Percentiles rank a stretch among this genome's conserved stretches.
Conservation (phyloP, 2,329 filamentous ascomycete genomes). For the Nemania sp. region DNA sequence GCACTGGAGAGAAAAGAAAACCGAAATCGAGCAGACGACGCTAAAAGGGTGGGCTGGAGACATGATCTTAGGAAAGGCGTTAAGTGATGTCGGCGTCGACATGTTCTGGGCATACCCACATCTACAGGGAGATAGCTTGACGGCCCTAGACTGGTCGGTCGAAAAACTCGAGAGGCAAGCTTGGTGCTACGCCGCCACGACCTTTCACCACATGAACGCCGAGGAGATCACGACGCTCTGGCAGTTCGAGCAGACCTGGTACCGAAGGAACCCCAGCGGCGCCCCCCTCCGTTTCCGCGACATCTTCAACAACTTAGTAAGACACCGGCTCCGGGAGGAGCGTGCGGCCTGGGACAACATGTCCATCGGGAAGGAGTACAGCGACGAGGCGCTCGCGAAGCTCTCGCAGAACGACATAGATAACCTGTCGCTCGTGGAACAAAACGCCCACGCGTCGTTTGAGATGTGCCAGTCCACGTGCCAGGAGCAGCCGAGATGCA, state of each 20-base stretch:
- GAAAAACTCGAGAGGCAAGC: slow-evolving; percentile 39
- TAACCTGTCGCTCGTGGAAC: slow-evolving; percentile 36
- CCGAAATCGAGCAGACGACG: slow-evolving; percentile 36
- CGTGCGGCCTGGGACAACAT: slow-evolving; percentile 41
- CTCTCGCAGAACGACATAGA: slow-evolving; percentile 34
- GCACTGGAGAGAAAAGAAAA: slow-evolving; percentile 31
- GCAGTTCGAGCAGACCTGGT: slow-evolving; percentile 41
- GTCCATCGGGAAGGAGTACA: slow-evolving; percentile 40
- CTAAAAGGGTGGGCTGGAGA: slow-evolving; percentile 41
- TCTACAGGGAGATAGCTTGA: slow-evolving; percentile 40
- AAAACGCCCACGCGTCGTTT: slow-evolving; percentile 38
- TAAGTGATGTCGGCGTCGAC: slow-evolving; percentile 35
- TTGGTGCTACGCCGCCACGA: slow-evolving; percentile 43
- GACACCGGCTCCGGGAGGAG: slow-evolving; percentile 35
- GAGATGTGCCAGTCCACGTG: slow-evolving; percentile 40
- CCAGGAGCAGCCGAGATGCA: slow-evolving; percentile 37
- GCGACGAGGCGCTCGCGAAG: slow-evolving; percentile 37
- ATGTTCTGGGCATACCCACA: slow-evolving; percentile 43
- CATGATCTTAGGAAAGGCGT: slow-evolving; percentile 40
- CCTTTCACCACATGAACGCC: slow-evolving; percentile 42
- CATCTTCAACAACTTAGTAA: slow-evolving; percentile 40
- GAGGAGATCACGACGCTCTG: slow-evolving; percentile 40
- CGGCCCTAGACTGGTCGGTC: slow-evolving; percentile 39
- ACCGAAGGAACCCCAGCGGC: slow-evolving; percentile 30
- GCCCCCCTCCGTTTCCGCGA: slow-evolving; percentile 40